Evolutionary conservation across 2,329 filamentous ascomycete species (phyloP).

Genomic region (Xylaria sp.): DNA sequence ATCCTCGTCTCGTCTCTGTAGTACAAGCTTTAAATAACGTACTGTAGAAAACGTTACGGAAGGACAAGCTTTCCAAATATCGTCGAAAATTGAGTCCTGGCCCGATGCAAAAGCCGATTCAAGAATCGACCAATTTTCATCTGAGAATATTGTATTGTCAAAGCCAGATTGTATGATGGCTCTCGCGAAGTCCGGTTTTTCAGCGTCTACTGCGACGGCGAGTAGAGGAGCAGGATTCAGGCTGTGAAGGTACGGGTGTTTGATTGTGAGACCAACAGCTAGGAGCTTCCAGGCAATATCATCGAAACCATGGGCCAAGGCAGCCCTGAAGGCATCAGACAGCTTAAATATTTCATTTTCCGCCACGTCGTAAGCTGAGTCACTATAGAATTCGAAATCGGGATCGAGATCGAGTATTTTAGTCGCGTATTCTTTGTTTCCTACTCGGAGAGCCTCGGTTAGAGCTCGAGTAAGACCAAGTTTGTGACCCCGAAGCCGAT

Average conservation of each 20-base stretch:
- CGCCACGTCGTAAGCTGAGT: too few relatives aligned
- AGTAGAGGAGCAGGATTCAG: not conserved
- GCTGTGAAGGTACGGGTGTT: not conserved
- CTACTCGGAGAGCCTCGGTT: not conserved
- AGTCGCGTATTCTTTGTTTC: not conserved
- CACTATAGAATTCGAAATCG: not conserved
- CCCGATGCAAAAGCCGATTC: not conserved
- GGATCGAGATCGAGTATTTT: conserved; percentile 3
- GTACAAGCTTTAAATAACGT: not conserved
- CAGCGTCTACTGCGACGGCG: not conserved
- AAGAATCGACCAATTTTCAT: too few relatives aligned
- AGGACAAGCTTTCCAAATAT: not conserved
- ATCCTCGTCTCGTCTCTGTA: not conserved
- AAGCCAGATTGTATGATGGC: not conserved
- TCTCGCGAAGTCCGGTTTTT: not conserved
- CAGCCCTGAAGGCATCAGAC: not conserved
- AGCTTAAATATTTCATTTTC: not conserved
- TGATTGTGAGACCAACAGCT: not conserved
- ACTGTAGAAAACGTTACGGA: not conserved
- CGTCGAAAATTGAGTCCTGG: not conserved
- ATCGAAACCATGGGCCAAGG: conserved; percentile 11
- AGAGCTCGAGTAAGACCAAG: not conserved
- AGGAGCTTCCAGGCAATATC: conserved; percentile 20
- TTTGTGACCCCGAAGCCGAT: not conserved
- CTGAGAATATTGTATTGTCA: not conserved